Evolutionary conservation across 441 rosid genomes (phyloP).

Genomic region (Melastoma candidum): DNA sequence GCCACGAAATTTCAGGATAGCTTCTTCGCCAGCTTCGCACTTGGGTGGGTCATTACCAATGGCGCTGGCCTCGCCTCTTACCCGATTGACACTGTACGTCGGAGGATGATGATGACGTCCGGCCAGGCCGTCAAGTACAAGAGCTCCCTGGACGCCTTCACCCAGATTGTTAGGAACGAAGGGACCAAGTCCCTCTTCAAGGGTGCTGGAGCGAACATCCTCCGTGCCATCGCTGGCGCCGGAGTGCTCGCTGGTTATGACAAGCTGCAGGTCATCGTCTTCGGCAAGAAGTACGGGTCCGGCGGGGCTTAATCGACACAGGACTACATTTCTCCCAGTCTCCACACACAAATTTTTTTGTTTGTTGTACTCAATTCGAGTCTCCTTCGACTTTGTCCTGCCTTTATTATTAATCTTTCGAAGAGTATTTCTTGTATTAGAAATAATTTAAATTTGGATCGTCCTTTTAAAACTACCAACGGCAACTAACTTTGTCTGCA

Average conservation of each 20-base stretch:
- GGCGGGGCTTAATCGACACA: conserved; percentile 27
- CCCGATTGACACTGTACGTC: conserved; percentile 34
- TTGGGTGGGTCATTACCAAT: conserved; percentile 49
- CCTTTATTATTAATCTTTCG: too few relatives aligned
- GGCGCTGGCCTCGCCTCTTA: conserved; percentile 50
- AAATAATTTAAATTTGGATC: too few relatives aligned
- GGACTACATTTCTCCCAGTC: too few relatives aligned
- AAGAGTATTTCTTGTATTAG: too few relatives aligned
- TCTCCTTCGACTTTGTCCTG: too few relatives aligned
- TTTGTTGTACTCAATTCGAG: too few relatives aligned
- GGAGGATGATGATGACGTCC: conserved; percentile 58
- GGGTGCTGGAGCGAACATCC: conserved; percentile 52
- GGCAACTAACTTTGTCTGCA: too few relatives aligned
- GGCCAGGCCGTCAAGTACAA: conserved; percentile 52
- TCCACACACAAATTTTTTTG: too few relatives aligned
- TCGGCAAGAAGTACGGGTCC: conserved; percentile 50
- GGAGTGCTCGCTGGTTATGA: conserved; percentile 51
- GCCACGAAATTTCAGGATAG: conserved; percentile 28
- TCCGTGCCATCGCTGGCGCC: conserved; percentile 46
- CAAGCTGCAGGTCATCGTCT: conserved; percentile 36
- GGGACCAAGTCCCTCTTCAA: conserved; percentile 43
- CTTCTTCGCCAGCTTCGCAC: conserved; percentile 48
- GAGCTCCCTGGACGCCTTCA: conserved; percentile 35
- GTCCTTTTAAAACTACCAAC: too few relatives aligned
- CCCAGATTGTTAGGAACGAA: conserved; percentile 41